Conservation (phyloP, 2,329 filamentous ascomycete species). For the Cordyceps tenuipes region DNA sequence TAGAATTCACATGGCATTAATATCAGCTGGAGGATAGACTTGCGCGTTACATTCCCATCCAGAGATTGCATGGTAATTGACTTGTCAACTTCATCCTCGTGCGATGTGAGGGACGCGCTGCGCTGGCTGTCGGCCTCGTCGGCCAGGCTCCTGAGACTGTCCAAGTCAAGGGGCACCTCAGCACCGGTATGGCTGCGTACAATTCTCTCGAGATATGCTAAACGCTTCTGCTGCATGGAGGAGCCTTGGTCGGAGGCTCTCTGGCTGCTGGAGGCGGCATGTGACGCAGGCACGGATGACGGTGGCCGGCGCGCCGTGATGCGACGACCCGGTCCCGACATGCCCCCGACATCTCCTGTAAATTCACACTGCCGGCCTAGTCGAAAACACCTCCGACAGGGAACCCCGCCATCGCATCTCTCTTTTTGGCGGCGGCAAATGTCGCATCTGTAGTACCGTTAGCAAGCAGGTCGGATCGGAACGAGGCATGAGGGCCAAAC, state of each 20-base stretch:
- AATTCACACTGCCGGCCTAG: conserved; percentile 44
- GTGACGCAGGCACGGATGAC: neutral
- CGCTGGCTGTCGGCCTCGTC: conserved; percentile 22
- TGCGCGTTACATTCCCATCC: conserved; percentile 33
- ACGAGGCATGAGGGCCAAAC: neutral
- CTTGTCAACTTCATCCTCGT: conserved; percentile 18
- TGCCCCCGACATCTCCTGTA: conserved; percentile 19
- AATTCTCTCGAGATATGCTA: conserved; percentile 7
- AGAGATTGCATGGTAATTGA: conserved; percentile 31
- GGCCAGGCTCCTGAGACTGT: conserved; percentile 30
- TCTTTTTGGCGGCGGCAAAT: conserved; percentile 47
- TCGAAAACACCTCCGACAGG: conserved; percentile 43
- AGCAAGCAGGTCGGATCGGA: neutral
- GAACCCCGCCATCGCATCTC: conserved; percentile 47
- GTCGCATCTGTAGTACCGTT: conserved; percentile 35
- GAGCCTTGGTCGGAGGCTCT: neutral
- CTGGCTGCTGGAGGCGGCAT: neutral
- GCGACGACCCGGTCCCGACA: conserved; percentile 9
- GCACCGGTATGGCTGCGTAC: conserved; percentile 12
- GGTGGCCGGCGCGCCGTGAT: neutral
- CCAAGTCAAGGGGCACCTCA: conserved; percentile 11
- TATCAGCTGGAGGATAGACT: conserved; percentile 14
- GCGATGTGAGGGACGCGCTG: conserved; percentile 10
- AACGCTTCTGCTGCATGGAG: conserved; percentile 10
- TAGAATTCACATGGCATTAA: neutral